Evolutionary conservation across 148 eudicot species (phyloP).

Genomic region (Heliosperma pusillum): DNA sequence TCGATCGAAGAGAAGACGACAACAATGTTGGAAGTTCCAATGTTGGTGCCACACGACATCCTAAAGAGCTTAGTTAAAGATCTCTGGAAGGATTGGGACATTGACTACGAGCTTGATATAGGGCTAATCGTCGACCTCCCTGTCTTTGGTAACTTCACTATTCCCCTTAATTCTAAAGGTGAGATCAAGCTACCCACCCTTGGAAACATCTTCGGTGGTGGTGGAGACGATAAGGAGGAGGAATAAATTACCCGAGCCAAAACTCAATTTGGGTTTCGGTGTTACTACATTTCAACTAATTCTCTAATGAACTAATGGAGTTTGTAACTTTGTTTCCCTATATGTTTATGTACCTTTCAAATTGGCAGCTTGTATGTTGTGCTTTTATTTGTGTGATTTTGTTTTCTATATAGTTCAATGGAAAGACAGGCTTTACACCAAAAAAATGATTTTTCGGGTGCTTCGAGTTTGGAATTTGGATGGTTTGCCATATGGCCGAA

Average conservation of each 20-base stretch:
- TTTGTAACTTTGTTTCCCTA: neutral
- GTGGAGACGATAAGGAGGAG: conserved; percentile 14
- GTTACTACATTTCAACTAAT: too few species aligned
- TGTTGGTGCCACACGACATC: conserved; percentile 36
- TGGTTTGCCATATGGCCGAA: too few species aligned
- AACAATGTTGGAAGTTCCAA: conserved; percentile 27
- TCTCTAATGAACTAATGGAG: too few species aligned
- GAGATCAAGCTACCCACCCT: conserved; percentile 40
- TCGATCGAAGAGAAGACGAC: conserved; percentile 20
- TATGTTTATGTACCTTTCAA: neutral
- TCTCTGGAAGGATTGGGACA: conserved; percentile 33
- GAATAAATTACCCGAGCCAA: neutral
- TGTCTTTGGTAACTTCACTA: conserved; percentile 30
- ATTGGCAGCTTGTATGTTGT: neutral
- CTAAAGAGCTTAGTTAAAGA: conserved; percentile 29
- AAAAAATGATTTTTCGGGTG: too few species aligned
- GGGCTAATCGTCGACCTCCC: conserved; percentile 32
- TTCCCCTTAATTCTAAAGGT: conserved; percentile 26
- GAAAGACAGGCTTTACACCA: too few species aligned
- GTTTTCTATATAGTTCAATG: too few species aligned
- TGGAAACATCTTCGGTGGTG: conserved; percentile 20
- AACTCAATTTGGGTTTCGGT: neutral
- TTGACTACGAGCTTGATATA: conserved; percentile 32
- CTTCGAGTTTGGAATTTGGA: too few species aligned
- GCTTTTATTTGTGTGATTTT: too few species aligned